Base-by-base conservation (phyloP, 306 rosid genomes). In the Spatholobus suberectus region DNA sequence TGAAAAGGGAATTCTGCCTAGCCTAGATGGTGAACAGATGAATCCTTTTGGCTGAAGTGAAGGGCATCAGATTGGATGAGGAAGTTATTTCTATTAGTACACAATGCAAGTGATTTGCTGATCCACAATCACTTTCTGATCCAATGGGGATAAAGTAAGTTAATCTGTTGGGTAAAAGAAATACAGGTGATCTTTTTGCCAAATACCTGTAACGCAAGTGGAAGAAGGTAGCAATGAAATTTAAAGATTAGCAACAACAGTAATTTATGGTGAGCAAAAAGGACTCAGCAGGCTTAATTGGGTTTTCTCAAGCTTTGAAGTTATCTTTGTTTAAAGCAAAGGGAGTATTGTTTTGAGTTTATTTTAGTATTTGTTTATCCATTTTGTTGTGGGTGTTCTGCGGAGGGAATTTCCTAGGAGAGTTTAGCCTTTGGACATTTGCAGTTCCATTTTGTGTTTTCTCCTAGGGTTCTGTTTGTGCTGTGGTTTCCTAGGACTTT, bases 41-140 rank as follows among this genome's bases (percentile, higher is more conserved):
- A 81, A 62, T 47, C 67, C 40, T 21, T 73, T 52, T 75, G 71
- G 34, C 57, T 23, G 41, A 75, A 75, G 76, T 27, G 52, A 34
- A 52, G 5, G 15, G 57, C 12, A 52, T 78, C 49, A n/a, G 55
- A 58, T 44, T 72, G 35, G 57, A 66, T n/a, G 38, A 27, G 38
- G 24, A 81, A 49, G 40, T 68, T 24, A 66, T 75, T 41, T 66
- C 71, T 29, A 75, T 66, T 18, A 18, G 58, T 67, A 54, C 1
- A 21, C 85, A 65, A 52, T 35, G 44, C 81, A 74, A 52, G 76
- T 14, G 29, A 74, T 63, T 24, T 51, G 37, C 65, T 34, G 70
- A 61, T 46, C 79, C 20, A 73, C 44, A 61, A 32, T 23, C 54
- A 73, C 80, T 63, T 62, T 67, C 24, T 52, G 69, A 52, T 54